phyloP scores from a whole-genome alignment of 164 flowering plant genomes.

The Tetracentron sinense region DNA sequence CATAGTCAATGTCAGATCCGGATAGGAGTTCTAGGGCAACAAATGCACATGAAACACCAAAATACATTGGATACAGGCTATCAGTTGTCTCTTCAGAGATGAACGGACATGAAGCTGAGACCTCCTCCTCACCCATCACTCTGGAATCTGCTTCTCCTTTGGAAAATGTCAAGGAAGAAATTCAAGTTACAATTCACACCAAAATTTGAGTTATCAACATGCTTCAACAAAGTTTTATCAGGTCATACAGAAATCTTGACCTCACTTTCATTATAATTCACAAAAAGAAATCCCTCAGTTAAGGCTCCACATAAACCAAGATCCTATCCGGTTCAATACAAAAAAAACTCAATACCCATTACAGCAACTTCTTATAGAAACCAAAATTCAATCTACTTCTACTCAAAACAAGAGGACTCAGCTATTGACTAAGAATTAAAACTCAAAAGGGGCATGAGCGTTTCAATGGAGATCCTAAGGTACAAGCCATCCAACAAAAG shows the following conservation, averaged over 20 bases:
- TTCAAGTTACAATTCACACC: conserved; percentile 2
- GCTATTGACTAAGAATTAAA: conserved; percentile 8
- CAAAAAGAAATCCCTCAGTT: too few relatives aligned
- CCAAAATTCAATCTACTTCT: conserved; percentile 5
- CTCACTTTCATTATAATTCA: too few relatives aligned
- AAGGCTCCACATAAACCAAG: too few relatives aligned
- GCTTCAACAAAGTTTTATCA: neutral
- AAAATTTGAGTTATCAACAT: neutral
- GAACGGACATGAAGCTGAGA: conserved; percentile 19
- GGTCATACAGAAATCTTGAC: too few relatives aligned
- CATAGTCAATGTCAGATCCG: conserved; percentile 28
- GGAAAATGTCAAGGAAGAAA: neutral
- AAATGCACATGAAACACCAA: conserved; percentile 83
- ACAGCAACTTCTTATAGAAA: conserved; percentile 6
- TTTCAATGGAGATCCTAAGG: conserved; percentile 9
- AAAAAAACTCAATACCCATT: conserved; percentile 9
- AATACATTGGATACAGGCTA: conserved; percentile 58
- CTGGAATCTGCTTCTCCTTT: conserved; percentile 12
- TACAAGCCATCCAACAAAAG: conserved; percentile 12
- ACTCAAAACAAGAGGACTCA: conserved; percentile 15
- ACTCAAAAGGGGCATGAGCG: conserved; percentile 1
- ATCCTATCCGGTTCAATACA: conserved; percentile 5
- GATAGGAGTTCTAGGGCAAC: conserved; percentile 53
- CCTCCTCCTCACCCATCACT: conserved; percentile 49
- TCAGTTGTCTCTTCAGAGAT: conserved; percentile 40